These are phyloP conservation scores for Syncephalastrum sp. DNA, from an alignment of 371 early-diverging fungal genomes.

Conservation along the genomic window DNA sequence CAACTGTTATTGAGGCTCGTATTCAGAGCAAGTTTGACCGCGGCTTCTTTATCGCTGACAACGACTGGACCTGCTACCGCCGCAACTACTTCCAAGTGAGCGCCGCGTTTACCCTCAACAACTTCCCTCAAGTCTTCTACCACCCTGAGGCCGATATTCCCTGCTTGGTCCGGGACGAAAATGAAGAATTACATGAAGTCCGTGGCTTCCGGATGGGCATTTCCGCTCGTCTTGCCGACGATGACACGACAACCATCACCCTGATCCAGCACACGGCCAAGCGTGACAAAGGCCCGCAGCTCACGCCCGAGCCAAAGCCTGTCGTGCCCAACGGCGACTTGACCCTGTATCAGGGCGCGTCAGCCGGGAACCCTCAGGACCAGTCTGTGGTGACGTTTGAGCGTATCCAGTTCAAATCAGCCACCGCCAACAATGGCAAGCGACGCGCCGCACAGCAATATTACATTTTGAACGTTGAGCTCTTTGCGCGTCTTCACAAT, in stretches of 20 bases:
- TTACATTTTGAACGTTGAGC: conserved; percentile 68
- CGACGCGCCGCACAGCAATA: conserved; percentile 88
- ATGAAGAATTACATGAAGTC: conserved; percentile 29
- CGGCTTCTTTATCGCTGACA: conserved; percentile 80
- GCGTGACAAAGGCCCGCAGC: conserved; percentile 90
- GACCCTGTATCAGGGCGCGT: conserved; percentile 35
- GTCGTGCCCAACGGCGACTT: conserved; percentile 59
- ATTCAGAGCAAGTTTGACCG: conserved; percentile 71
- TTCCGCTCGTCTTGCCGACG: conserved; percentile 53
- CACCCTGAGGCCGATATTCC: conserved; percentile 19
- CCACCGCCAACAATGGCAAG: conserved; percentile 91
- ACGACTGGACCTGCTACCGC: conserved; percentile 93
- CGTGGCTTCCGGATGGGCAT: conserved; percentile 70
- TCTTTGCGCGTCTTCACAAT: conserved; percentile 56
- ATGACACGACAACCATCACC: conserved; percentile 67
- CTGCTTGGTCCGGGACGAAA: conserved; percentile 46
- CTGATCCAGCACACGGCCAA: conserved; percentile 92
- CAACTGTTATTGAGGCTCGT: conserved; percentile 28
- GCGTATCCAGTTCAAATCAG: conserved; percentile 90
- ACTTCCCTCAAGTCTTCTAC: conserved; percentile 30
- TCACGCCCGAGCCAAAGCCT: conserved; percentile 62
- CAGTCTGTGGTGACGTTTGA: conserved; percentile 77
- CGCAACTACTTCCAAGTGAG: conserved; percentile 94
- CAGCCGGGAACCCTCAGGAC: conserved; percentile 41
- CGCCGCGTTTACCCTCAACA: conserved; percentile 63